These are phyloP conservation scores for Dothidotthia symphoricarpi DNA, from an alignment of 2,329 filamentous ascomycete genomes.

Conservation along the genomic window DNA sequence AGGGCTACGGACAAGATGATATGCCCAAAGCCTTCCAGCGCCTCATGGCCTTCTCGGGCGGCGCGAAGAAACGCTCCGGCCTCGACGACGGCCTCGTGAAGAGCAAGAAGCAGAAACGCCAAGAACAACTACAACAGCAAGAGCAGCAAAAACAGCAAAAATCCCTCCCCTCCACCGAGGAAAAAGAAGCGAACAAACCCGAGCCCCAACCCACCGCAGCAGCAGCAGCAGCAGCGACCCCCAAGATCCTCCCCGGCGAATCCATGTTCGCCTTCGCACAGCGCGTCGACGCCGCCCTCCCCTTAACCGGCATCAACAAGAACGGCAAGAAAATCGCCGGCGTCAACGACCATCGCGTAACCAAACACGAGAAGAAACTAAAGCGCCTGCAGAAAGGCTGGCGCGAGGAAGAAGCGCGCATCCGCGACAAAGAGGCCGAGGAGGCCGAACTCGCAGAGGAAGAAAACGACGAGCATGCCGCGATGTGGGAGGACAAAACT, in stretches of 20 bases:
- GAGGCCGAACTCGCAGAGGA: constrained; percentile 67
- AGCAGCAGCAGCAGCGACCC: constrained; percentile 8
- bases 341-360: constrained; percentile 63
- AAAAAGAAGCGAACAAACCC: constrained; percentile 1
- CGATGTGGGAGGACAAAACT: constrained; percentile 63
- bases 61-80: constrained; percentile 53
- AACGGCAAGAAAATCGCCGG: constrained; percentile 65
- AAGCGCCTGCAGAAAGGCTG: constrained; percentile 59
- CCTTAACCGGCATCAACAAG: constrained; percentile 64
- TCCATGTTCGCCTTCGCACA: constrained; percentile 75
- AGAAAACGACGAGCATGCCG: constrained; percentile 61
- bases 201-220: constrained; percentile 31
- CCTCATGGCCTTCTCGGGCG: constrained; percentile 73
- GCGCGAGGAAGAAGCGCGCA: constrained; percentile 53
- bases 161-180: constrained; percentile 2
- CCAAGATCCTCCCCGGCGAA: constrained; percentile 74
- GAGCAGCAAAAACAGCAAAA: constrained; percentile 2
- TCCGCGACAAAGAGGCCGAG: constrained; percentile 74
- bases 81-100: constrained; percentile 66
- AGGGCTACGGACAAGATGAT: constrained; percentile 66
- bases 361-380: constrained; percentile 81
- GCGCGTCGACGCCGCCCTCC: constrained; percentile 81
- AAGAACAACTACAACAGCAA: constrained; percentile 29
- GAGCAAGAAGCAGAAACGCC: constrained; percentile 51
- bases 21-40: constrained; percentile 84